Evolutionary conservation across 306 rosid genomes (phyloP).

Genomic region (Pterocarpus santalinus): DNA sequence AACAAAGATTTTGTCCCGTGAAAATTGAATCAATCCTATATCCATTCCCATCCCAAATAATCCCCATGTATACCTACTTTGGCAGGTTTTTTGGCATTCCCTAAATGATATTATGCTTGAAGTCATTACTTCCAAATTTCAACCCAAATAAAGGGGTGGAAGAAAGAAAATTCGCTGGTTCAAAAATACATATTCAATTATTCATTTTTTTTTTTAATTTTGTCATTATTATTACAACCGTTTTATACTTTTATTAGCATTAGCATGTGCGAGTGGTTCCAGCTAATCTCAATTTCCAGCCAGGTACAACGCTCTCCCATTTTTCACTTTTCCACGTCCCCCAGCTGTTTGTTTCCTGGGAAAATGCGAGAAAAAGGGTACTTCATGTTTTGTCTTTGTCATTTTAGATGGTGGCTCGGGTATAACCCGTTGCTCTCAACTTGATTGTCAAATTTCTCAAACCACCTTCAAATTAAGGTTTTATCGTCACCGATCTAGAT

Average conservation of each 20-base stretch:
- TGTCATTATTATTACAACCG: background rate
- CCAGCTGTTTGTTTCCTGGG: conserved; percentile 23
- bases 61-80: no score
- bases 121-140: no score
- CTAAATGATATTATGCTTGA: no score
- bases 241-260: conserved; percentile 25
- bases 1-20: no score
- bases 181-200: no score
- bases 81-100: no score
- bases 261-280: background rate
- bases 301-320: conserved; percentile 3
- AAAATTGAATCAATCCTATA: no score
- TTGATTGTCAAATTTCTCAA: conserved; percentile 6
- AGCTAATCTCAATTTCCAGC: conserved; percentile 4
- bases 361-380: conserved; percentile 30
- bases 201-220: background rate
- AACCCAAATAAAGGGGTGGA: no score
- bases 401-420: conserved; percentile 8
- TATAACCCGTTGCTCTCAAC: background rate
- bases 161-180: no score
- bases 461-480: conserved; percentile 13
- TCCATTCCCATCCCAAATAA: no score
- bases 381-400: background rate
- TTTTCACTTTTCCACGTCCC: background rate
- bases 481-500: conserved; percentile 16